Evolutionary conservation across 2,329 filamentous ascomycete species (phyloP).

Genomic region (Lasiodiplodia hormozganensis): DNA sequence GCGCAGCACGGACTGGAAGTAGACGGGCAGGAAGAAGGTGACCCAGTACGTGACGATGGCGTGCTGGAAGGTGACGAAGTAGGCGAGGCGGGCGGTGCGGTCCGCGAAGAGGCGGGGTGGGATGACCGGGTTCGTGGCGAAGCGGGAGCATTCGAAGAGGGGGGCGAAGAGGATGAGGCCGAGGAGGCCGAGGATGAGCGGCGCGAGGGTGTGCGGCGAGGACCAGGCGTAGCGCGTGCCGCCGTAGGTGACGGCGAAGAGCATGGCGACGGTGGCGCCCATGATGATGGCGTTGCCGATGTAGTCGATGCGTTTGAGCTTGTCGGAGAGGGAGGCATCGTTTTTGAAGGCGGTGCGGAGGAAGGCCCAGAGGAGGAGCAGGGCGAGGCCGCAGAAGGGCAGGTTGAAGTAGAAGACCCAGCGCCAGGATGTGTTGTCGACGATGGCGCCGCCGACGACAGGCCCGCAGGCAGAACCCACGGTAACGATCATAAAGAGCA

Average conservation of each 20-base stretch:
- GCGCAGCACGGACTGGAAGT: slow-evolving; percentile 52
- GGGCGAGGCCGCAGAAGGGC: slow-evolving; percentile 39
- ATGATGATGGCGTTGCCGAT: slow-evolving; percentile 54
- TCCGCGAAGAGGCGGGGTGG: slow-evolving; percentile 54
- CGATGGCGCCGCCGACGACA: slow-evolving; percentile 42
- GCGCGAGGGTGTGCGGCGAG: slow-evolving; percentile 47
- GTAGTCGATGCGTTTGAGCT: slow-evolving; percentile 48
- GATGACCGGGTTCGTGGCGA: slow-evolving; percentile 45
- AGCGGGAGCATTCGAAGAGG: slow-evolving; percentile 48
- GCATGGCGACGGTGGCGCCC: slow-evolving; percentile 47
- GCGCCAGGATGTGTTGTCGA: slow-evolving; percentile 48
- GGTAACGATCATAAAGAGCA: slow-evolving; percentile 25
- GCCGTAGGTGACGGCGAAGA: slow-evolving; percentile 55
- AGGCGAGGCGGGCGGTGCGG: slow-evolving; percentile 45
- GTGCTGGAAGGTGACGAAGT: slow-evolving; percentile 48
- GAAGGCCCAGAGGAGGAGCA: slow-evolving; percentile 40
- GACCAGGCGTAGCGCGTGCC: slow-evolving; percentile 54
- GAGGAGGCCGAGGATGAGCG: slow-evolving; percentile 53
- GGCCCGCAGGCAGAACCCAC: slow-evolving; percentile 40
- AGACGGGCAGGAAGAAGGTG: slow-evolving; percentile 54
- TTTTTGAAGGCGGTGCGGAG: slow-evolving; percentile 49
- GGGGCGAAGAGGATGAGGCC: slow-evolving; percentile 48
- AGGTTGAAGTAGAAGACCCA: slow-evolving; percentile 56
- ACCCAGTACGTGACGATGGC: slow-evolving; percentile 47
- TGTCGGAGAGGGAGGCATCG: slow-evolving; percentile 32